A percentile compares a stretch with the other conserved stretches of the same genome.
Conservation (phyloP, 2,329 filamentous ascomycete genomes). For the Amylocarpus encephaloides region DNA sequence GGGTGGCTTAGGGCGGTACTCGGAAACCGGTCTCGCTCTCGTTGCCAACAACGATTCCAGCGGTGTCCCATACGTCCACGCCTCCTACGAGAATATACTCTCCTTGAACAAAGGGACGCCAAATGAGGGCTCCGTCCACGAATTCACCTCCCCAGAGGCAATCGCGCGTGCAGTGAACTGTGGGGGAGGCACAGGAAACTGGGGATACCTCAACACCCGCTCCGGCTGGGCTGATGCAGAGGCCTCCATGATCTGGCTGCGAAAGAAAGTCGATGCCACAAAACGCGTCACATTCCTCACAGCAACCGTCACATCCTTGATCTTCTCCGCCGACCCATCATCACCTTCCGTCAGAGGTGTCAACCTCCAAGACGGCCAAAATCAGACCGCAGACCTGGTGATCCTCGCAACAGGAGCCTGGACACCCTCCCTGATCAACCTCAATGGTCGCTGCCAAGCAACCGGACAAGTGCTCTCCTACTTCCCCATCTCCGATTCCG, state of each 20-base stretch:
- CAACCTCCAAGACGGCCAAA: constrained; percentile 43
- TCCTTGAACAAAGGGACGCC: constrained; percentile 30
- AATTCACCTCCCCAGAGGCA: constrained; percentile 39
- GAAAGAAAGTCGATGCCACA: constrained; percentile 22
- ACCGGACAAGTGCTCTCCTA: constrained; percentile 81
- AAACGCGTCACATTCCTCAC: constrained; percentile 45
- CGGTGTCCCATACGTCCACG: constrained; percentile 46
- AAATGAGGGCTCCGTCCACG: constrained; percentile 25
- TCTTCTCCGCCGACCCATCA: constrained; percentile 12
- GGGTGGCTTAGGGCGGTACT: constrained; percentile 61
- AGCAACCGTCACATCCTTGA: constrained; percentile 32
- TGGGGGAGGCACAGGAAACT: constrained; percentile 49
- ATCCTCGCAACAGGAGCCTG: constrained; percentile 84
- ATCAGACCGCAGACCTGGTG: constrained; percentile 61
- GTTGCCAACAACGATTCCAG: constrained; percentile 44
- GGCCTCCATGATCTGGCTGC: constrained; percentile 59
- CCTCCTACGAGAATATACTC: constrained; percentile 55
- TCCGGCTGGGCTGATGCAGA: constrained; percentile 80
- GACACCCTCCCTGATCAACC: constrained; percentile 71
- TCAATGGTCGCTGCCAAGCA: constrained; percentile 68
- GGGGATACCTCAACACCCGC: constrained; percentile 66
- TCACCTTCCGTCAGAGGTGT: constrained; percentile 47
- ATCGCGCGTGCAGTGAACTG: constrained; percentile 42
- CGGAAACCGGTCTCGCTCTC: constrained; percentile 62
- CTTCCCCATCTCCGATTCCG: constrained; percentile 63